Evolutionary conservation across 2,329 filamentous ascomycete genomes (phyloP).

Genomic region (Stenocarpella maydis): DNA sequence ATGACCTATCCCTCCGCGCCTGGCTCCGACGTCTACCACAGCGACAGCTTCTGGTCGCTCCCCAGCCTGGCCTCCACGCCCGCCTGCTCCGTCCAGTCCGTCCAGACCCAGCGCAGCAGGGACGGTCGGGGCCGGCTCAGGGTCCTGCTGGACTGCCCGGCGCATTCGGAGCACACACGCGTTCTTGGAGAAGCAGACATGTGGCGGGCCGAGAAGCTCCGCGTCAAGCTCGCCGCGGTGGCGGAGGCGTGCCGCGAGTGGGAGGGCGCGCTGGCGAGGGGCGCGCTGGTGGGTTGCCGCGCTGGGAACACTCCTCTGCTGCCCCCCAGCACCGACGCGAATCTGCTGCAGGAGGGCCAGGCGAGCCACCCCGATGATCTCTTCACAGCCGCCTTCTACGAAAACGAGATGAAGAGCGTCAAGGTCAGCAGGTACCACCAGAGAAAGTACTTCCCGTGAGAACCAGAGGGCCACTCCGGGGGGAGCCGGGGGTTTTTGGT

Average conservation of each 20-base stretch:
- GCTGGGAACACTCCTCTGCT: not conserved
- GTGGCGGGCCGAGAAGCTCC: slow-evolving; percentile 1
- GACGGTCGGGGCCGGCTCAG: not conserved
- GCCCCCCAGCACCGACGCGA: not conserved
- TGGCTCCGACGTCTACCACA: slow-evolving; percentile 19
- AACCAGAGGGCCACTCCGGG: no score
- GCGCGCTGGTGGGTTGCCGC: not conserved
- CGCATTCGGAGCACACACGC: not conserved
- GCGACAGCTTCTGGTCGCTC: slow-evolving; percentile 26
- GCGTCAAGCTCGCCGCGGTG: slow-evolving; percentile 14
- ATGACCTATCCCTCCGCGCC: slow-evolving; percentile 18
- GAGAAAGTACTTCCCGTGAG: not conserved
- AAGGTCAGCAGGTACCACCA: slow-evolving; percentile 2
- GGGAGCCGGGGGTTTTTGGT: not conserved
- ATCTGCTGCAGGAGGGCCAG: not conserved
- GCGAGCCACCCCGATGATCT: not conserved
- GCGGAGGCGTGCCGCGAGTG: slow-evolving; percentile 10
- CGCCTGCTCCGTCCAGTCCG: slow-evolving; percentile 8
- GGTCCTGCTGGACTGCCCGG: not conserved
- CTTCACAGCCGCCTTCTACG: slow-evolving; percentile 1
- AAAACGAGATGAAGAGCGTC: slow-evolving; percentile 5
- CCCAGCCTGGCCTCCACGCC: slow-evolving; percentile 18
- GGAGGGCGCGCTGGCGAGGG: not conserved
- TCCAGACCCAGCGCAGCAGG: slow-evolving; percentile 18
- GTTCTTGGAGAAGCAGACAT: slow-evolving; percentile 6